Conservation (phyloP, 176 grass and related monocot species). For the Rhipidocladum racemiflorum region DNA sequence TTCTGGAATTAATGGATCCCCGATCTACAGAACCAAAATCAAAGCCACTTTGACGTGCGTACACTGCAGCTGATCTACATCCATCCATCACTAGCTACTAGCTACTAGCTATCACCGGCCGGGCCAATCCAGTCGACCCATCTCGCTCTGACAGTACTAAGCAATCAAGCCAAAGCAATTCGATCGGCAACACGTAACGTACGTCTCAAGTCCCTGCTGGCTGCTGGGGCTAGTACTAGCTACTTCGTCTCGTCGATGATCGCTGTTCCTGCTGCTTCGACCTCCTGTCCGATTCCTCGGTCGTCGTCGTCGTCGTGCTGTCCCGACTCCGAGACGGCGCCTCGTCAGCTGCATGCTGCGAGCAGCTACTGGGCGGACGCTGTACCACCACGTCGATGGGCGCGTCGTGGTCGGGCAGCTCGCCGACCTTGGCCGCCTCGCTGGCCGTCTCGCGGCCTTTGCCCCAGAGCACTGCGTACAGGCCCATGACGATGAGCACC, state of each 20-base stretch:
- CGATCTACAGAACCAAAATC: too few relatives aligned
- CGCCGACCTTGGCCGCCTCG: conserved; percentile 26
- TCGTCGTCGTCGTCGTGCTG: background rate
- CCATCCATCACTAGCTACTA: too few relatives aligned
- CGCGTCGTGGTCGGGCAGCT: background rate
- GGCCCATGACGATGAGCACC: conserved; percentile 56
- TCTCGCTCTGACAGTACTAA: background rate
- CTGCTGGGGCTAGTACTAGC: background rate
- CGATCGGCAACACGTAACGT: background rate
- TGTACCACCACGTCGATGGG: conserved; percentile 38
- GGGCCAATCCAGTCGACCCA: too few relatives aligned
- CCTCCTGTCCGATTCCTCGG: background rate
- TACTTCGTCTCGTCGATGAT: background rate
- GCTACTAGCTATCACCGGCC: too few relatives aligned
- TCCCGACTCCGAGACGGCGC: background rate
- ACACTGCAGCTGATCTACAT: too few relatives aligned
- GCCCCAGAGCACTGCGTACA: conserved; percentile 88
- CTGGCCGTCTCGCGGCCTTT: conserved; percentile 49
- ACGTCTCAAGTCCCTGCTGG: too few relatives aligned
- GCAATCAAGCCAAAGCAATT: background rate
- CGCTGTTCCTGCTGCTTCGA: background rate
- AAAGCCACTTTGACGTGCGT: too few relatives aligned
- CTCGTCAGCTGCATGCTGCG: background rate
- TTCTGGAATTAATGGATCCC: too few relatives aligned
- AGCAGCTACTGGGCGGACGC: background rate